These are phyloP conservation scores for Russula vinacea DNA, from an alignment of 768 basidiomycete genomes.

Conservation along the genomic window DNA sequence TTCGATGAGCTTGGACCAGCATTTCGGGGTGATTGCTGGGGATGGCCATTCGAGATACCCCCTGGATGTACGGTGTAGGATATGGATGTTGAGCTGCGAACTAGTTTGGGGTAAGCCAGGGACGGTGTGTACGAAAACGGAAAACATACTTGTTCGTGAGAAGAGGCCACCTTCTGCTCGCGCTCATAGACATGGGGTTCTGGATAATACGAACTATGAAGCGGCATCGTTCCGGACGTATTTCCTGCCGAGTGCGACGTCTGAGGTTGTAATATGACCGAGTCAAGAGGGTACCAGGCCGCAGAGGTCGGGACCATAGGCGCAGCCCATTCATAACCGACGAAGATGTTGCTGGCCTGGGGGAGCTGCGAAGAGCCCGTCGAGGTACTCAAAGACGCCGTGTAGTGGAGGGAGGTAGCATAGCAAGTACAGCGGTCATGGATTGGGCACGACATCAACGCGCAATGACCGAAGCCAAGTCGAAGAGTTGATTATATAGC, in stretches of 20 bases:
- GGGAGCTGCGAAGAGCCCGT: conserved; percentile 16
- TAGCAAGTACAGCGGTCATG: conserved; percentile 21
- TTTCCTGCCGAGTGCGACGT: conserved; percentile 5
- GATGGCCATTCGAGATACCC: conserved; percentile 9
- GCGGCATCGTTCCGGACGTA: conserved; percentile 3
- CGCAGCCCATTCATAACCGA: conserved; percentile 22
- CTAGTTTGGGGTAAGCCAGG: conserved; percentile 1
- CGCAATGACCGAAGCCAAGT: background rate
- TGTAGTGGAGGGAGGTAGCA: conserved; percentile 14
- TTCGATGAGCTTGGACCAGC: conserved; percentile 8
- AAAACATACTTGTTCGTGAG: conserved; percentile 9
- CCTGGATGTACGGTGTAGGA: conserved; percentile 11
- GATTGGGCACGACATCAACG: conserved; percentile 27
- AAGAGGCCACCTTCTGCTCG: conserved; percentile 5
- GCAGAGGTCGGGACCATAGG: conserved; percentile 2
- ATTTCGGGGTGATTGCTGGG: conserved; percentile 4
- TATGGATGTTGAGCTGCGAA: conserved; percentile 5
- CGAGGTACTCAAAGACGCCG: conserved; percentile 7
- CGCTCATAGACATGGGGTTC: background rate
- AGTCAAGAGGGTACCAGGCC: conserved; percentile 17
- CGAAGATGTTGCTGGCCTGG: conserved; percentile 12
- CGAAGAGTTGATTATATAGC: conserved; percentile 17
- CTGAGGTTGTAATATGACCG: conserved; percentile 11
- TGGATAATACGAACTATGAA: background rate
- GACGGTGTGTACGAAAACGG: background rate